Percentiles rank a stretch among this genome's conserved stretches.
phyloP scores from a whole-genome alignment of 164 flowering plant genomes.

The Taxillus chinensis region DNA sequence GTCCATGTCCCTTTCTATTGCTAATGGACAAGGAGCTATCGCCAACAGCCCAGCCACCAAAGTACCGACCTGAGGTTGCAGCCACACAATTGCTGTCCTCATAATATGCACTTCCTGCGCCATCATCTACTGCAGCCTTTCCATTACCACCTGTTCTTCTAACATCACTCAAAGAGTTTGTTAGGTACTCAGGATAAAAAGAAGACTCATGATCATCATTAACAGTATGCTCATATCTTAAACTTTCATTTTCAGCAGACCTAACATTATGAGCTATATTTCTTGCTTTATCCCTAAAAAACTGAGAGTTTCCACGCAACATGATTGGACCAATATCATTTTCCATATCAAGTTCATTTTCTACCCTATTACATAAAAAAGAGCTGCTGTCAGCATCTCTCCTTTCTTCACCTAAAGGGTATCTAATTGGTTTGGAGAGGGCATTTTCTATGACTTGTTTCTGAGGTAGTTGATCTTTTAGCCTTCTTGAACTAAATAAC shows the following conservation, averaged over 20 bases:
- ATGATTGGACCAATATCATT: neutral
- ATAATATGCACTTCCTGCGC: neutral
- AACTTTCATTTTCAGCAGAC: neutral
- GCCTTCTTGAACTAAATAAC: conserved; percentile 28
- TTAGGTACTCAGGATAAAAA: neutral
- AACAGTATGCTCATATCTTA: neutral
- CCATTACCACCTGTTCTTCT: neutral
- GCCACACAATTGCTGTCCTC: neutral
- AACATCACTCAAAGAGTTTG: neutral
- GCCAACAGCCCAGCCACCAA: conserved; percentile 1
- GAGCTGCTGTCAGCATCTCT: neutral
- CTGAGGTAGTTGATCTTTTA: conserved; percentile 9
- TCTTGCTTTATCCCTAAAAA: neutral
- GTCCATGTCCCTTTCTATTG: conserved; percentile 5
- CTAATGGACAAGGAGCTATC: conserved; percentile 1
- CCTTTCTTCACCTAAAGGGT: neutral
- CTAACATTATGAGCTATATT: neutral
- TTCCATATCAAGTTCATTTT: neutral
- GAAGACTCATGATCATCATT: neutral
- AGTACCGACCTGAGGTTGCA: neutral
- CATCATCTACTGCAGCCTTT: neutral
- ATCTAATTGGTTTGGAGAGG: neutral
- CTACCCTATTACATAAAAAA: neutral
- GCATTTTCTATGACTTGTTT: conserved; percentile 3
- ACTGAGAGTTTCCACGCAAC: neutral